Evolutionary conservation across 78 protist species (phyloP).

Genomic region (Pelomyxa schiedti): DNA sequence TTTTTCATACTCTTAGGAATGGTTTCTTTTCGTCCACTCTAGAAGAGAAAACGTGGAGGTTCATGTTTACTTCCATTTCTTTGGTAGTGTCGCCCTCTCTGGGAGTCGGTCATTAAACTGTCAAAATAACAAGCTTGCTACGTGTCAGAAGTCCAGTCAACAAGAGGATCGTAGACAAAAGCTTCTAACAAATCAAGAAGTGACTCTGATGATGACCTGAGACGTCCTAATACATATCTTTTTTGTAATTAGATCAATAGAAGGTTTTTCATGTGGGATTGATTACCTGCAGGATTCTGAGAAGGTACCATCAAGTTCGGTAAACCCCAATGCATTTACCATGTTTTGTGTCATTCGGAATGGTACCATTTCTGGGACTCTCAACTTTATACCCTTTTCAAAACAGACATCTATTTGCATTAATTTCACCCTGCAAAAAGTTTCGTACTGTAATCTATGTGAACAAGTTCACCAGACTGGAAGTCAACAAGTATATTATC

Average conservation of each 20-base stretch:
- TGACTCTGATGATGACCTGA: neutral
- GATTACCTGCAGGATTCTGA: slow-evolving; percentile 20
- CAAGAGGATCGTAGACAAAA: slow-evolving; percentile 85
- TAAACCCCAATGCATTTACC: slow-evolving; percentile 49
- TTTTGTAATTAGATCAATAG: neutral
- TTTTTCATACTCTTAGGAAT: no score
- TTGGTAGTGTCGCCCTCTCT: no score
- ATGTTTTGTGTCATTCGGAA: slow-evolving; percentile 72
- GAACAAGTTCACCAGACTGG: slow-evolving; percentile 65
- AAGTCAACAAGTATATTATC: slow-evolving; percentile 70
- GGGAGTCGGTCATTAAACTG: no score
- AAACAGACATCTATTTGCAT: slow-evolving; percentile 53
- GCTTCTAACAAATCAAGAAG: slow-evolving; percentile 77
- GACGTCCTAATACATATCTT: neutral
- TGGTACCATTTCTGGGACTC: slow-evolving; percentile 75
- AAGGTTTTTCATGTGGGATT: neutral
- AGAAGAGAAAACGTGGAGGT: no score
- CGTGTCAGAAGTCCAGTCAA: slow-evolving; percentile 66
- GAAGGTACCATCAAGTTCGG: slow-evolving; percentile 54
- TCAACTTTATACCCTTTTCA: slow-evolving; percentile 59
- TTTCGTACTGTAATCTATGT: slow-evolving; percentile 65
- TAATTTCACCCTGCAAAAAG: neutral
- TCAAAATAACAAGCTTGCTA: no score
- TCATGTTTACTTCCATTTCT: no score
- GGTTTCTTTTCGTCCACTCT: no score